Evolutionary conservation across 306 rosid species (phyloP).

Genomic region (Glycyrrhiza uralensis): DNA sequence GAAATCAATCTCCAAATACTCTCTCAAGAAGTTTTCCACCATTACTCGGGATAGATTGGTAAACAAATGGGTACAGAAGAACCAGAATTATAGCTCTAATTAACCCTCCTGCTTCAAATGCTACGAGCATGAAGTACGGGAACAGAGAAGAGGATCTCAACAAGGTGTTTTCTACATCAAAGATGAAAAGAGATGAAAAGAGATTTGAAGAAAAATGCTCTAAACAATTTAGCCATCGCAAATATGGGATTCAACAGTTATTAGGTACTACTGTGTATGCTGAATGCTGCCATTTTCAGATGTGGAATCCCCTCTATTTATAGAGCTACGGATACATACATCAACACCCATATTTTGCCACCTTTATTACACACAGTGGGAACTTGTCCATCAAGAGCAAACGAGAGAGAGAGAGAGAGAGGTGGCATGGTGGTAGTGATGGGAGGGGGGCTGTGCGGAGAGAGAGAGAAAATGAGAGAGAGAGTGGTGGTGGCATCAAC

Average conservation of each 20-base stretch:
- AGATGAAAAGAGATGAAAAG: constrained; percentile 47
- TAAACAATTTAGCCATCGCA: constrained; percentile 34
- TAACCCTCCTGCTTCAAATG: constrained; percentile 67
- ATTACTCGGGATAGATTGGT: constrained; percentile 51
- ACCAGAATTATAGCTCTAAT: constrained; percentile 46
- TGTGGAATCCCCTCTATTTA: background rate
- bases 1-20: constrained; percentile 53
- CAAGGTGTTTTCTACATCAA: constrained; percentile 59
- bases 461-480: no score
- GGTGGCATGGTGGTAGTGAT: no score
- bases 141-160: constrained; percentile 53
- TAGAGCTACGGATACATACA: background rate
- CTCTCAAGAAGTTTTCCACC: no score
- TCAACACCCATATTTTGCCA: constrained; percentile 12
- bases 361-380: constrained; percentile 34
- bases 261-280: background rate
- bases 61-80: constrained; percentile 53
- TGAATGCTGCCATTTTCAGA: background rate
- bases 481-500: no score
- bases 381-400: background rate
- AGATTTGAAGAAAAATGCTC: constrained; percentile 40
- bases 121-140: constrained; percentile 81
- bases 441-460: no score
- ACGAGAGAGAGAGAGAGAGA: no score
- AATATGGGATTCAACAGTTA: background rate